phyloP scores from a whole-genome alignment of 306 rosid species.

The Spatholobus suberectus region DNA sequence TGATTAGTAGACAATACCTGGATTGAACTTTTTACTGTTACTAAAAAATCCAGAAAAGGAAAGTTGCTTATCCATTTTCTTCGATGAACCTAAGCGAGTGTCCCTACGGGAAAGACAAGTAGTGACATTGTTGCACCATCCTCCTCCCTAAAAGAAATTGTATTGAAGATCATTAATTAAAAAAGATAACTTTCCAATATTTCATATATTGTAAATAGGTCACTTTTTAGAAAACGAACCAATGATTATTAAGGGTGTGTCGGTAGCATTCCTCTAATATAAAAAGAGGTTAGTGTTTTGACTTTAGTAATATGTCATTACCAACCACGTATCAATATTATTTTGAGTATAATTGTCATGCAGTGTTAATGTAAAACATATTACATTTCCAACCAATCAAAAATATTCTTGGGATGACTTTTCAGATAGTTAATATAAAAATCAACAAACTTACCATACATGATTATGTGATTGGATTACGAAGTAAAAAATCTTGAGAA shows the following conservation, averaged over 20 bases:
- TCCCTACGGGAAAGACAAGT: constrained; percentile 68
- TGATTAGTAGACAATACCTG: constrained; percentile 55
- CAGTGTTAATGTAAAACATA: no score
- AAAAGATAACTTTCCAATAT: background rate
- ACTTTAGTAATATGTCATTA: background rate
- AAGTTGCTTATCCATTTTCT: constrained; percentile 56
- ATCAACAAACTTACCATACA: background rate
- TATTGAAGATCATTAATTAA: constrained; percentile 7
- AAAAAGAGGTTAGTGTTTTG: background rate
- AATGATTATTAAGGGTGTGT: background rate
- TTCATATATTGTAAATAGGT: background rate
- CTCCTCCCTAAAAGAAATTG: constrained; percentile 78
- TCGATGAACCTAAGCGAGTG: constrained; percentile 86
- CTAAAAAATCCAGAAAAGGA: constrained; percentile 79
- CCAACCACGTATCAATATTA: background rate
- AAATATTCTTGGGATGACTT: background rate
- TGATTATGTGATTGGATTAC: background rate
- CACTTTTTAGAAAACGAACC: background rate
- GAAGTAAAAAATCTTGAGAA: no score
- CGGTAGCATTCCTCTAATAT: background rate
- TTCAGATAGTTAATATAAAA: background rate
- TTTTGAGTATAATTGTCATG: background rate
- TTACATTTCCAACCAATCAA: no score
- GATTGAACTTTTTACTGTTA: constrained; percentile 62
- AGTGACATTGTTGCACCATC: constrained; percentile 88